Base-by-base conservation (phyloP, 345 rosid genomes). In the Moricandia arvensis region DNA sequence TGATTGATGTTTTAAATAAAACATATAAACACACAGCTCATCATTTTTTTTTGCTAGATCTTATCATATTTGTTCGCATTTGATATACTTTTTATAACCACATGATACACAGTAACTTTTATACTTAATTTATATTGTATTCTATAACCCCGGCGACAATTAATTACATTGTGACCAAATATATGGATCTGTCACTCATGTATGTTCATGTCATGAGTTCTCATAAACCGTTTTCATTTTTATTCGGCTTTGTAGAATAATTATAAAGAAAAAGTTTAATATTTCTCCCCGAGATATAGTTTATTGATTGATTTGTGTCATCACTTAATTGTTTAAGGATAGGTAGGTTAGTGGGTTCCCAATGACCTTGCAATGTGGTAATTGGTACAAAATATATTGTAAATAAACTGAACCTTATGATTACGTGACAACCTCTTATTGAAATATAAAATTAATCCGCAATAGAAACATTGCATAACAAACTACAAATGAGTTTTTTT, bases 11-110 rank as follows among this genome's bases (percentile, higher is more conserved):
- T 30, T 66, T 58, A 8, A 41, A 30, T 45, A 29, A 41, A 4
- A 17, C 30, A 73, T 37, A 54, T 11, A 54, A 47, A 18, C 43
- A 37, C 12, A 66, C 78, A 66, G 78, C 72, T 74, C 78, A 74
- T 58, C 24, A 21, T 21, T 21, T 21, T 21, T 21, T 21, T 21
- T 21, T 21, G 24, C 24, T 21, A 21, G 2, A 21, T 21, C 72
- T 74, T 72, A 74, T 58, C 29, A 8, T 43, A 63, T 62, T 15
- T 35, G 30, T 30, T 73, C 35, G 31, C 29, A 24, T 33, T 53
- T 61, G 24, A 45, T 60, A 16, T 53, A 51, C 69, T 47, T 61
- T 16, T 26, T 16, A 6, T 45, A 61, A 61, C 35, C 49, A 59
- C 18, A 33, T 45, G 53, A 71, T 31, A 34, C 13, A 47, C 16